phyloP scores from a whole-genome alignment of 176 grass and related monocot species.

The Avena insularis region DNA sequence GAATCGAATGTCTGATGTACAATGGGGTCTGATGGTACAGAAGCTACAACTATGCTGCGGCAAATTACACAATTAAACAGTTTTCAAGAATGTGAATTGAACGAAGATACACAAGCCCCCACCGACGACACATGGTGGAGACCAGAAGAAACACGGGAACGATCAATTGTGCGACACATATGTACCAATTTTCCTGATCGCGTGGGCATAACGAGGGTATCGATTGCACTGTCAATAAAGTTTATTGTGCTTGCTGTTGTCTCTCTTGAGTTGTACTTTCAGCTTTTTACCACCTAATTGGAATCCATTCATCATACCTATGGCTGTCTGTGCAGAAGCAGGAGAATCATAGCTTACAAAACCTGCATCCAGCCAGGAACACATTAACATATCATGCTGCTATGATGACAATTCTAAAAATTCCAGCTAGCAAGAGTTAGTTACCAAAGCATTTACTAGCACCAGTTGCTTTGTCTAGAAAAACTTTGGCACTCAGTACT shows the following conservation, averaged over 20 bases:
- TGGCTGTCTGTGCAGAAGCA: slow-evolving; percentile 71
- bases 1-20: slow-evolving; percentile 83
- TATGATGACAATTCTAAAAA: too few relatives aligned
- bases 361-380: slow-evolving; percentile 48
- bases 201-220: slow-evolving; percentile 22
- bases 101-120: slow-evolving; percentile 61
- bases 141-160: slow-evolving; percentile 55
- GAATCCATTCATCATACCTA: slow-evolving; percentile 81
- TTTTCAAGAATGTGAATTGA: slow-evolving; percentile 65
- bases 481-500: slow-evolving; percentile 94
- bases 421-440: slow-evolving; percentile 10
- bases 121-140: slow-evolving; percentile 30
- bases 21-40: slow-evolving; percentile 63
- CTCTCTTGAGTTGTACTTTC: slow-evolving; percentile 82
- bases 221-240: slow-evolving; percentile 49
- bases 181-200: slow-evolving; percentile 57
- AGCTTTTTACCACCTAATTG: slow-evolving; percentile 55
- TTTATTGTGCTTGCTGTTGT: slow-evolving; percentile 88
- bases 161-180: slow-evolving; percentile 63
- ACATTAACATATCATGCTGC: slow-evolving; percentile 28
- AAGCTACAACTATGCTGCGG: slow-evolving; percentile 63
- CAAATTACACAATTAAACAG: slow-evolving; percentile 58
- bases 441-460: slow-evolving; percentile 99
- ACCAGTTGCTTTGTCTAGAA: slow-evolving; percentile 95
- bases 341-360: slow-evolving; percentile 95